phyloP scores from a whole-genome alignment of 2,329 filamentous ascomycete species.

The Ascochyta fabae region DNA sequence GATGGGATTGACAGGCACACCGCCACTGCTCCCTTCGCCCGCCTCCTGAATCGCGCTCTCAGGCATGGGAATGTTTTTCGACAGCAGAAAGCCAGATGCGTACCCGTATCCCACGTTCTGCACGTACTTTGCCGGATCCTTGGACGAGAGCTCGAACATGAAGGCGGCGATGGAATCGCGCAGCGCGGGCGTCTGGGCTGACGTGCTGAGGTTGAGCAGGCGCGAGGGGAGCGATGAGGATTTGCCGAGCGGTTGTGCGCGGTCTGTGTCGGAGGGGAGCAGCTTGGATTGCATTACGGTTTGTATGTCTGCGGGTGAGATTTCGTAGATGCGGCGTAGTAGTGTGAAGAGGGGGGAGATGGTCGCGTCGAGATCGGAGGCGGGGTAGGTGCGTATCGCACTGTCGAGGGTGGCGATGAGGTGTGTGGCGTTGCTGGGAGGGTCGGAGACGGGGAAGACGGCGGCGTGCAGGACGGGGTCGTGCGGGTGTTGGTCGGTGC shows the following conservation, averaged over 20 bases:
- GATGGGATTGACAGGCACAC: slow-evolving; percentile 73
- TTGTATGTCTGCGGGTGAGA: slow-evolving; percentile 69
- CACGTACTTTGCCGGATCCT: slow-evolving; percentile 79
- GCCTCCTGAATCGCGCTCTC: slow-evolving; percentile 63
- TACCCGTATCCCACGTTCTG: slow-evolving; percentile 94
- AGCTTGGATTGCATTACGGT: slow-evolving; percentile 69
- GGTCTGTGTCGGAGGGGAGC: slow-evolving; percentile 78
- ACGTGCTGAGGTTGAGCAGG: slow-evolving; percentile 78
- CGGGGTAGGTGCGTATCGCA: slow-evolving; percentile 67
- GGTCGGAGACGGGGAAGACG: slow-evolving; percentile 70
- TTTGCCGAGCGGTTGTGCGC: slow-evolving; percentile 77
- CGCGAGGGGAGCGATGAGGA: slow-evolving; percentile 76
- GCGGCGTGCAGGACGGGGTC: slow-evolving; percentile 55
- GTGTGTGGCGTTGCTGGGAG: slow-evolving; percentile 65
- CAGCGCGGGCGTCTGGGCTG: slow-evolving; percentile 72
- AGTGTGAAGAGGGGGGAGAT: slow-evolving; percentile 77
- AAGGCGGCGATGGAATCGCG: slow-evolving; percentile 77
- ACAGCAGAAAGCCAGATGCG: slow-evolving; percentile 87
- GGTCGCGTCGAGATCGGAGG: slow-evolving; percentile 73
- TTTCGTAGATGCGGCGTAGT: slow-evolving; percentile 72
- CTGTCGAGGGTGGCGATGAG: slow-evolving; percentile 74
- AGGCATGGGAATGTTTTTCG: slow-evolving; percentile 80
- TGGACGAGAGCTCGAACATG: slow-evolving; percentile 85
- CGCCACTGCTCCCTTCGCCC: slow-evolving; percentile 35
- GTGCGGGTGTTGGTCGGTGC: slow-evolving; percentile 41